Base-by-base conservation (phyloP, 306 rosid genomes). In the Citrullus amarus region DNA sequence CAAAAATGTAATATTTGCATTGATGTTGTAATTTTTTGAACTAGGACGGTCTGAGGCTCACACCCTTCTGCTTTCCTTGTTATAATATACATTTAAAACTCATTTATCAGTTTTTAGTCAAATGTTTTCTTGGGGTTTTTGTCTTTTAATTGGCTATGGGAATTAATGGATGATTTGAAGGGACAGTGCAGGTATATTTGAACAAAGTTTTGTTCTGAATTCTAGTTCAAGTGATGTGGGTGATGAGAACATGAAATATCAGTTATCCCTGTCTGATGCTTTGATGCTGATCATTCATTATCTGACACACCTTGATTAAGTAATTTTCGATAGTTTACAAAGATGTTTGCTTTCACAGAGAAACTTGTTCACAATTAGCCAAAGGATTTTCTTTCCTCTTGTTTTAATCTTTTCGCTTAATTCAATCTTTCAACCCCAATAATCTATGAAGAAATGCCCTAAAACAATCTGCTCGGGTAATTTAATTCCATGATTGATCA, bases 31-130 rank as follows among this genome's bases (percentile, higher is more conserved):
- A 51, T 18, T 9, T 81, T 30, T 79, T 79, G 86, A 81, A 89
- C 98, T 93, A 93, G 96, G 96, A 91, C 96, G 98, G 96, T 91
- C 97, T 86, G 97, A 89, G 96, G 96, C 96, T 83, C 12, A 68
- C 17, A 6, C 41, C 22, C n/a, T 2, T 67, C 6, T 16, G 2
- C 5, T 71, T 48, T 71, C 28, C 0, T 8, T 14, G 1, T 5
- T 22, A 4, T 36, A 9, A 44, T 44, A 44, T 53, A 6, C 57
- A 4, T 25, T 6, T 53, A n/a, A 53, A 53, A 16, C 57, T 0
- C n/a, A 53, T 15, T 12, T 5, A 53, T 53, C 57, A 16, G 9
- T 53, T 53, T 53, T 50, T 2, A 11, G 8, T 71, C 15, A 20
- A 20, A 9, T 69, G 0, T 10, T 6, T 25, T 15, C 32, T 6